Evolutionary conservation across 495 filamentous ascomycete species (phyloP), one percentile per base, ranked within the genome.

Genomic region (Aspergillus bridgeri): DNA sequence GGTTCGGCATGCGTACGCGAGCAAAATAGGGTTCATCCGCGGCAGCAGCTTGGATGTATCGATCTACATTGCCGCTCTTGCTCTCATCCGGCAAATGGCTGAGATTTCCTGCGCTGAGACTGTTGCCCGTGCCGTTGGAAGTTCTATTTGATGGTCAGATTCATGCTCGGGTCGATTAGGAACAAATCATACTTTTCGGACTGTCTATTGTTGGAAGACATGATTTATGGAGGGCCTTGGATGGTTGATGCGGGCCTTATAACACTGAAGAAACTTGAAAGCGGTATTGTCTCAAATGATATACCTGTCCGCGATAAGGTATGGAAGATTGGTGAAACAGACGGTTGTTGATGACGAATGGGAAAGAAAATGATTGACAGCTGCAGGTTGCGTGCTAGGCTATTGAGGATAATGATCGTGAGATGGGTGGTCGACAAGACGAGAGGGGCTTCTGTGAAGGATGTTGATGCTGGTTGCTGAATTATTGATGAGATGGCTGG

Each of bases 21-120:
- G 67, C 69, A 61, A 70, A 77, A 63, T 77, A 77, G 18, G 74
- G 72, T 9, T 65, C 66, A 22, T 77, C 74, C 3, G 71, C 60
- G n/a, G 71, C 65, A 13, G 71, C 60, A 25, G 65, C 61, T 22
- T 68, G 66, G 21, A 65, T 61, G 50, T 70, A 74, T 27, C 71
- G 67, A n/a, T 73, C 69, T 3, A 72, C 66, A 7, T 54, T 62
- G 53, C 49, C 65, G 51, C 61, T 58, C 44, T 22, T 69, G 55
- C 64, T 64, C 24, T 56, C 60, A 21, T 66, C 61, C 18, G 69
- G 71, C 2, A 75, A 43, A 54, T 72, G 63, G 45, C 58, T 70
- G 54, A 75, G 33, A 23, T 75, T 74, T 49, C 55, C 65, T 47
- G 66, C 65, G 43, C 62, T 74, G 45, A 73, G 62, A 51, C 63